Base-by-base conservation (phyloP, 352 stramenopile genomes). In the Pythium aphanidermatum region DNA sequence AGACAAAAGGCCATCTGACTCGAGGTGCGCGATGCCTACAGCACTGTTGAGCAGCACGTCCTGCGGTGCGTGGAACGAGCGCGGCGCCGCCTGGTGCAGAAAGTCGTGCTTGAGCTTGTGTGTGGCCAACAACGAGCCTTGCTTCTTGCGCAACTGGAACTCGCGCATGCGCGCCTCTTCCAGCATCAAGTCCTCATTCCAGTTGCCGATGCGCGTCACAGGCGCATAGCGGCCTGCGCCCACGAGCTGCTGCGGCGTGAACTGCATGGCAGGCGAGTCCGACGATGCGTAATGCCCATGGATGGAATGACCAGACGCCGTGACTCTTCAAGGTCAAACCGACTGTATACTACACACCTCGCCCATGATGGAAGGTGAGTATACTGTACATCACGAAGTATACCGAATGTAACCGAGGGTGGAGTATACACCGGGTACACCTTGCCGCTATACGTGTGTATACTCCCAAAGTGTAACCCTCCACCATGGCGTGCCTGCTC, bases 111-210 rank as follows among this genome's bases (percentile, higher is more conserved):
- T 88, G 27, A 84, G 72, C 43, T 84, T 89, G 65, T 90, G 70
- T 21, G 71, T 86, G 13, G 77, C 80, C 13, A 91, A 56, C 41
- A 93, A 52, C 35, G 79, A 91, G 41, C 83, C 83, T 45, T 91
- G 83, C 21, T 67, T 61, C 57, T 91, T 91, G 31, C 83, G 79
- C 27, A 88, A 56, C 31, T 76, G 69, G 51, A 92, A 92, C 60
- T 90, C 83, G 47, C 89, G 75, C 74, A 91, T 76, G 36, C 78
- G 74, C 34, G 82, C 77, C 43, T 95, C 81, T 23, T 95, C 82
- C 16, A 93, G 66, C 81, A 92, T 88, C 46, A 90, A 51, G 45
- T 95, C 83, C 56, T 95, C 82, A 67, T 93, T 93, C 83, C 83
- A 95, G 48, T 95, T 95, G 40, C 83, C 83, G 41, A 93, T 90